Evolutionary conservation across 176 grass and related monocot species (phyloP), one percentile per base, ranked within the genome.

Genomic region (Cocos nucifera): DNA sequence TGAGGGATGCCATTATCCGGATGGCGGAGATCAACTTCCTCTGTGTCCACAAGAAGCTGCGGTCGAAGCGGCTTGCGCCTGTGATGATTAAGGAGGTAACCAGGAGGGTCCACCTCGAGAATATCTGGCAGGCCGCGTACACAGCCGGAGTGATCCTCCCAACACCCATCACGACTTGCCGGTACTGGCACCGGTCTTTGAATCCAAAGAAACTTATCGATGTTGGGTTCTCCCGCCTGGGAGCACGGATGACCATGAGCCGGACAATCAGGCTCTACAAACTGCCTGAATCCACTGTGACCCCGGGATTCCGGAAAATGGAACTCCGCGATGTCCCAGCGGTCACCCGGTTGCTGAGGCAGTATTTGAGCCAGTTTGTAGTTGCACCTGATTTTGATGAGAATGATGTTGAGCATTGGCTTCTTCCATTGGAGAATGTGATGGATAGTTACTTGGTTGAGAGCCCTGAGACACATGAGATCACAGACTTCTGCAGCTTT

Each of bases 11-110:
- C 62, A 64, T 93, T 27, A 88, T 93, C 35, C 77, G 89, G 66
- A 98, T 98, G 94, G 94, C 94, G 4, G 94, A 98, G 84, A 88
- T 98, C 73, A 98, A 98, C 70, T 98, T 98, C 77, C 85, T 98
- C 53, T 98, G 94, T 49, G 94, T 98, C 56, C 94, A 98, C 85
- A 98, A 98, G 88, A 98, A 98, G 75, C 87, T 98, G 67, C 88
- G 94, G 57, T 98, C 94, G 20, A 98, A 98, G 82, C 94, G 94
- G 62, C 94, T 98, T 52, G 94, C 94, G 0, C 94, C 94, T 0
- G 94, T 98, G 26, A 89, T 98, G 76, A 98, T 98, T 67, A 89
- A 89, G 17, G 94, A 98, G 77, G 94, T 98, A 61, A 98, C 94
- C 22, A 78, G 94, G 1, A 81, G 88, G 17, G 94, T 98, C 15